Conservation (phyloP, 1,284 basidiomycete species). For the Neonothopanus nambi region DNA sequence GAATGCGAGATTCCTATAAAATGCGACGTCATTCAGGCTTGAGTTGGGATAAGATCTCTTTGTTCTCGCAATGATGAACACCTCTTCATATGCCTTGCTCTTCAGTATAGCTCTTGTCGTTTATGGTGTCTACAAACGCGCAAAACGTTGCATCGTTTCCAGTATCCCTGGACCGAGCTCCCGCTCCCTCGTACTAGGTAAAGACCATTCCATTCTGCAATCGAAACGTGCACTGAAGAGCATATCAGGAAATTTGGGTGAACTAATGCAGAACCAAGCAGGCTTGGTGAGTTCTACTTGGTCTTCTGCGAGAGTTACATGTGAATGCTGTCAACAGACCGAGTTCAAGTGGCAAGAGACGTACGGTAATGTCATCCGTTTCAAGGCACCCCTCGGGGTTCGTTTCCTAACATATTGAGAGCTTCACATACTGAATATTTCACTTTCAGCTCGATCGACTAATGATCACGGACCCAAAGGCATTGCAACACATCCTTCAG, state of each 20-base stretch:
- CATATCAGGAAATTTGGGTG: constrained; percentile 7
- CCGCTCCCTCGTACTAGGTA: constrained; percentile 7
- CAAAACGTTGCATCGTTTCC: neutral
- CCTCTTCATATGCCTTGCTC: neutral
- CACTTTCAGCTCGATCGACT: constrained; percentile 6
- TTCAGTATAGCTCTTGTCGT: neutral
- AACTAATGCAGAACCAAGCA: constrained; percentile 9
- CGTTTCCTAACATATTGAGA: neutral
- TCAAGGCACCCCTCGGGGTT: constrained; percentile 12
- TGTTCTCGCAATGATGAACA: too few relatives aligned
- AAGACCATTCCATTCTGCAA: neutral
- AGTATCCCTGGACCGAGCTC: constrained; percentile 11
- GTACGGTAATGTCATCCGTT: constrained; percentile 12
- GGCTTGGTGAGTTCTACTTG: constrained; percentile 2
- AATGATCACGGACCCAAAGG: constrained; percentile 38
- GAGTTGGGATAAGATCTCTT: too few relatives aligned
- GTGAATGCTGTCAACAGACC: neutral
- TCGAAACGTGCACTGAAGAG: neutral
- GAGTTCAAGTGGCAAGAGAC: constrained; percentile 13
- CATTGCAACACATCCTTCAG: constrained; percentile 40
- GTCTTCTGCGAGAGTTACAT: neutral
- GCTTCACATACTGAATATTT: neutral
- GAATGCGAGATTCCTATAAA: too few relatives aligned
- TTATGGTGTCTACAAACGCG: constrained; percentile 9
- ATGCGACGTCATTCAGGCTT: too few relatives aligned